A percentile compares a stretch with the other conserved stretches of the same genome.
Conservation (phyloP, 164 flowering plant species). For the Stephania yunnanensis region DNA sequence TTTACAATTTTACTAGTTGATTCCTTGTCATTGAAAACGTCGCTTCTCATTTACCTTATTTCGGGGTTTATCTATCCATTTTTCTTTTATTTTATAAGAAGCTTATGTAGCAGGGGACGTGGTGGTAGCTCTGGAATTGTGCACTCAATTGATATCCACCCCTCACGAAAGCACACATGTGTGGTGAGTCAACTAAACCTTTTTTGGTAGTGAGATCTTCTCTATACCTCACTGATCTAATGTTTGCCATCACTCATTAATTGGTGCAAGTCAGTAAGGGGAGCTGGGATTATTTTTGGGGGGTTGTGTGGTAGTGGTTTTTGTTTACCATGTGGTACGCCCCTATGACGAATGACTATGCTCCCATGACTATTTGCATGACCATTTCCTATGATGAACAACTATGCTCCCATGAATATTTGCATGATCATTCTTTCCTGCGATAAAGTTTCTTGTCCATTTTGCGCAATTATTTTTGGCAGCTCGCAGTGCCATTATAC, state of each 20-base stretch:
- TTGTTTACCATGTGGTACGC: no score
- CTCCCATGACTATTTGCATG: not conserved
- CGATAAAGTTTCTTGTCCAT: not conserved
- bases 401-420: not conserved
- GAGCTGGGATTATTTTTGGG: no score
- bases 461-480: not conserved
- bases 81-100: not conserved
- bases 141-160: conserved; percentile 86
- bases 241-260: no score
- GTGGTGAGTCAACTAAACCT: conserved; percentile 33
- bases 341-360: no score
- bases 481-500: not conserved
- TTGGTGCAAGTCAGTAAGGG: no score
- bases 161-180: conserved; percentile 89
- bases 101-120: conserved; percentile 41
- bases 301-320: no score
- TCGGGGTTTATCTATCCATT: not conserved
- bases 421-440: not conserved
- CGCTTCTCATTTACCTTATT: not conserved
- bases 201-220: not conserved
- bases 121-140: conserved; percentile 60
- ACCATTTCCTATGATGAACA: not conserved
- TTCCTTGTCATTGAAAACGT: not conserved
- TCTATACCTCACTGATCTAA: not conserved
- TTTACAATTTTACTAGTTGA: not conserved